Conservation (phyloP, 2,329 filamentous ascomycete species). For the Beauveria varroae region DNA sequence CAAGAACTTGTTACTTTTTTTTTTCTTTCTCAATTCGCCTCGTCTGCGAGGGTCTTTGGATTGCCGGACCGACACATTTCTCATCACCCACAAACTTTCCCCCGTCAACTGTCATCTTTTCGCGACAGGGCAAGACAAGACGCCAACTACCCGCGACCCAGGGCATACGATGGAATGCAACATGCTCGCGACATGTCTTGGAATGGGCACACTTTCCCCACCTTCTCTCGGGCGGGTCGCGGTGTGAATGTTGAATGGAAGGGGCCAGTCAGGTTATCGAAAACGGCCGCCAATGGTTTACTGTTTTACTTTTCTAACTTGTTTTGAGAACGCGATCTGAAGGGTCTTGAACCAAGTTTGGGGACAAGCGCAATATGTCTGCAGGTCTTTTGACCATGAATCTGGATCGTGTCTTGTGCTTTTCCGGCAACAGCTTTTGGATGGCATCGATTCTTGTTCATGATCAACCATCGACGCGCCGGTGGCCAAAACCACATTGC, state of each 20-base stretch:
- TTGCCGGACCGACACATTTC: background rate
- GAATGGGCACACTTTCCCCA: slow-evolving; percentile 13
- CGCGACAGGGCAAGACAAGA: slow-evolving; percentile 6
- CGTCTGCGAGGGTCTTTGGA: background rate
- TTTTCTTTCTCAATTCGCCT: slow-evolving; percentile 7
- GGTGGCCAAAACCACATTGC: background rate
- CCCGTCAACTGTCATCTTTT: slow-evolving; percentile 14
- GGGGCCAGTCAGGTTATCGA: background rate
- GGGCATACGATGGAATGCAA: slow-evolving; percentile 22
- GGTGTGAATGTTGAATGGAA: background rate
- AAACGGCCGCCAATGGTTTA: background rate
- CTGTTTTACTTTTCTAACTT: background rate
- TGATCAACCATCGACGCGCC: background rate
- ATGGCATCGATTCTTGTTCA: background rate
- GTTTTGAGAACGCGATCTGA: background rate
- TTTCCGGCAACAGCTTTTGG: slow-evolving; percentile 6
- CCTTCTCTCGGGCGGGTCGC: background rate
- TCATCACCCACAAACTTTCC: slow-evolving; percentile 8
- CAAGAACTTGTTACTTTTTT: slow-evolving; percentile 4
- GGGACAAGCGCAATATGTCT: background rate
- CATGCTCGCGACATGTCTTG: slow-evolving; percentile 24
- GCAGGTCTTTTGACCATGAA: background rate
- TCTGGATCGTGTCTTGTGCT: slow-evolving; percentile 1
- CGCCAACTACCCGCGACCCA: slow-evolving; percentile 17
- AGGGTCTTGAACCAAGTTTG: slow-evolving; percentile 2